Percentiles rank a stretch among this genome's conserved stretches.
These are phyloP conservation scores for Kwoniella europaea DNA, from an alignment of 768 basidiomycete species.

Conservation along the genomic window DNA sequence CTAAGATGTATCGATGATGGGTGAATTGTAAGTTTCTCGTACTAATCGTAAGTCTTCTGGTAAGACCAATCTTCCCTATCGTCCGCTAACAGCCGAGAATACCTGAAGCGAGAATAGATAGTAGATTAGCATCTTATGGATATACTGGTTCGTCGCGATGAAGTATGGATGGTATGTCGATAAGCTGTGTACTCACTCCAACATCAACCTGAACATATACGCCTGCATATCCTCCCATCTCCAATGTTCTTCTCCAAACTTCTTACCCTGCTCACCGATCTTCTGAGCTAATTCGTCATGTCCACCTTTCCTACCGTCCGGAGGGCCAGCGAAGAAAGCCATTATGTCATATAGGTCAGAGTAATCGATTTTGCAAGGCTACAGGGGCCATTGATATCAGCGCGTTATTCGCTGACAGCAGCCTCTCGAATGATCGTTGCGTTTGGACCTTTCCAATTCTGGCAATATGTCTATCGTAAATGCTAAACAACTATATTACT, in stretches of 20 bases:
- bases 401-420: background rate
- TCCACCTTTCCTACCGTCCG: slow-evolving; percentile 44
- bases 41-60: slow-evolving; percentile 28
- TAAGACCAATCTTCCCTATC: slow-evolving; percentile 47
- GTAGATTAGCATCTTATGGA: background rate
- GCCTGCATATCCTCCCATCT: slow-evolving; percentile 58
- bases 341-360: slow-evolving; percentile 56
- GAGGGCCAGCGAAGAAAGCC: slow-evolving; percentile 55
- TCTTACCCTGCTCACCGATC: slow-evolving; percentile 50
- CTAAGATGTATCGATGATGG: background rate
- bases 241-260: slow-evolving; percentile 56
- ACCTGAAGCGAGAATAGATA: slow-evolving; percentile 15
- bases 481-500: slow-evolving; percentile 14
- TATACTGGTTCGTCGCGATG: background rate
- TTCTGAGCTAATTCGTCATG: slow-evolving; percentile 51
- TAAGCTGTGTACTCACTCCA: slow-evolving; percentile 44
- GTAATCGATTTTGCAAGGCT: slow-evolving; percentile 57
- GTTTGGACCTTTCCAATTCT: too few species aligned
- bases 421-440: too few species aligned
- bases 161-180: too few species aligned
- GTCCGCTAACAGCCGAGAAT: slow-evolving; percentile 42
- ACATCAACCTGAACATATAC: slow-evolving; percentile 55
- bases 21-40: too few species aligned
- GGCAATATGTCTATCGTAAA: too few species aligned
- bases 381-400: slow-evolving; percentile 1